phyloP scores from a whole-genome alignment of 2,329 filamentous ascomycete genomes.

The Epichloe gansuensis region DNA sequence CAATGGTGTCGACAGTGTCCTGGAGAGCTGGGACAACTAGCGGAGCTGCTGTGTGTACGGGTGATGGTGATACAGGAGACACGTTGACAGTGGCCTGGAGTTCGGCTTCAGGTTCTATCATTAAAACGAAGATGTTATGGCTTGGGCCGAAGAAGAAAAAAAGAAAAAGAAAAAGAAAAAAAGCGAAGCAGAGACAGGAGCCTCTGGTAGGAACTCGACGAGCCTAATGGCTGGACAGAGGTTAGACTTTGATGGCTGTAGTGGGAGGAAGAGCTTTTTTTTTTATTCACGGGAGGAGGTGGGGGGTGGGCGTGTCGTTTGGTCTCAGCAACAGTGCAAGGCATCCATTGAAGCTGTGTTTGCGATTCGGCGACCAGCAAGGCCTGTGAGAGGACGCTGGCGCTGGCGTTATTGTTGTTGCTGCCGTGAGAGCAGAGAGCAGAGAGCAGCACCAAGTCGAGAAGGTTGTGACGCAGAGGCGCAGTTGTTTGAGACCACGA shows the following conservation, averaged over 20 bases:
- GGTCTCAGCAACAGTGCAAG: not conserved
- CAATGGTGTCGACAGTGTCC: constrained; percentile 37
- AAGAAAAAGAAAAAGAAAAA: not conserved
- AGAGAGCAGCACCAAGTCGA: not conserved
- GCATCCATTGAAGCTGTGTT: constrained; percentile 3
- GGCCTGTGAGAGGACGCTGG: not conserved
- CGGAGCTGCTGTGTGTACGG: constrained; percentile 32
- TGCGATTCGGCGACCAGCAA: constrained; percentile 1
- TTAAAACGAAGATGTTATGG: constrained; percentile 18
- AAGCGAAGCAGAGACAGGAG: constrained; percentile 8
- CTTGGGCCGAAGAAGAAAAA: constrained; percentile 2
- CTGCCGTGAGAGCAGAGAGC: not conserved
- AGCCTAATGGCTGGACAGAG: not conserved
- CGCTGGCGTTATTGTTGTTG: not conserved
- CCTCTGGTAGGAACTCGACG: not conserved
- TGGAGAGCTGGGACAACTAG: constrained; percentile 37
- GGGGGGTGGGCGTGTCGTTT: not conserved
- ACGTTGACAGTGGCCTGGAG: constrained; percentile 40
- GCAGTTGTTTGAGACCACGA: not conserved
- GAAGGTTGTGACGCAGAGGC: not conserved
- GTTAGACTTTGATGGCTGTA: not conserved
- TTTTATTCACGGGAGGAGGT: not conserved
- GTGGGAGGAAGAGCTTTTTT: not conserved
- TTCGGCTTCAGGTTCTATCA: constrained; percentile 33
- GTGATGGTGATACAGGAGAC: constrained; percentile 37